These are phyloP conservation scores for Zymoseptoria ardabiliae DNA, from an alignment of 2,329 filamentous ascomycete genomes.

Conservation along the genomic window DNA sequence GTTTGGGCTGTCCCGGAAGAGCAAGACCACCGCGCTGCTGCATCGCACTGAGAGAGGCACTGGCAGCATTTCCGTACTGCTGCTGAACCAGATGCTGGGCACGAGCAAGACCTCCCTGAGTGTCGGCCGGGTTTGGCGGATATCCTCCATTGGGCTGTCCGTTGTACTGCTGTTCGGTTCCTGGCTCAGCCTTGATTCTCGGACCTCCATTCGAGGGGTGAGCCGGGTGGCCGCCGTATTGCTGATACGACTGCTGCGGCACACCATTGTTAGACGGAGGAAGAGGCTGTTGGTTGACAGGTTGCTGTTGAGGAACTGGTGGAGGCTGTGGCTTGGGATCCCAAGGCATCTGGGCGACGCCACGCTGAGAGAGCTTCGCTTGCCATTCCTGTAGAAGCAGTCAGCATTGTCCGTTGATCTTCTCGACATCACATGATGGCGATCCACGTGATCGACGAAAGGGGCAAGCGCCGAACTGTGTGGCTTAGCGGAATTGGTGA, in stretches of 20 bases:
- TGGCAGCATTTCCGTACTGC: constrained; percentile 57
- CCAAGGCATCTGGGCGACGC: constrained; percentile 89
- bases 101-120: constrained; percentile 36
- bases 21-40: constrained; percentile 30
- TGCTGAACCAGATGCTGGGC: constrained; percentile 50
- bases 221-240: constrained; percentile 21
- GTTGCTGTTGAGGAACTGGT: constrained; percentile 24
- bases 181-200: constrained; percentile 49
- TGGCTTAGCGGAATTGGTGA: constrained; percentile 16
- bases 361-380: constrained; percentile 74
- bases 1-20: constrained; percentile 24
- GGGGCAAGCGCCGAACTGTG: constrained; percentile 26
- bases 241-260: constrained; percentile 15
- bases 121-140: constrained; percentile 12
- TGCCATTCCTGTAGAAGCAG: constrained; percentile 70
- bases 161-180: constrained; percentile 27
- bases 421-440: constrained; percentile 2
- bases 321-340: constrained; percentile 71
- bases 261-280: constrained; percentile 23
- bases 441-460: constrained; percentile 23
- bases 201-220: constrained; percentile 34
- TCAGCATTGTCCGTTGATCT: constrained; percentile 7
- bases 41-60: constrained; percentile 58
- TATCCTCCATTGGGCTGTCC: constrained; percentile 24
- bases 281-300: constrained; percentile 23